Percentiles rank a stretch among this genome's conserved stretches.
Evolutionary conservation across 305 asterid species (phyloP).

Genomic region (Solanum hybrid): DNA sequence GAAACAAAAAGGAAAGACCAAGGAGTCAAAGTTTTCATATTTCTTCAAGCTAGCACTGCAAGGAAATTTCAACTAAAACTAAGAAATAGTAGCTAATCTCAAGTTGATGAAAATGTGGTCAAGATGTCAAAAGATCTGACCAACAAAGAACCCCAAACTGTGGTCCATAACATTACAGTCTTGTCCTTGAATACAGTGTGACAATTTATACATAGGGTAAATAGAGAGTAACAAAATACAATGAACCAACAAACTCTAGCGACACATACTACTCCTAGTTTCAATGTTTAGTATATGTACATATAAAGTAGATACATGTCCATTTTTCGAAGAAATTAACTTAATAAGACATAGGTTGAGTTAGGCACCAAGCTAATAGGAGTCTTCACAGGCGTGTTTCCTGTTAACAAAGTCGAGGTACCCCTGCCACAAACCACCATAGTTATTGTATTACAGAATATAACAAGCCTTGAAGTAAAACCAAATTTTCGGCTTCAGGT

Average conservation of each 20-base stretch:
- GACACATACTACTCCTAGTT: neutral
- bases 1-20: neutral
- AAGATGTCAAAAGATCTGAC: neutral
- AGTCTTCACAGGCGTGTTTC: neutral
- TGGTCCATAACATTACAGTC: neutral
- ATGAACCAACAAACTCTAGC: neutral
- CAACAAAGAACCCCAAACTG: neutral
- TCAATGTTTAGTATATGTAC: neutral
- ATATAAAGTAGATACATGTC: neutral
- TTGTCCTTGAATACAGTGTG: neutral
- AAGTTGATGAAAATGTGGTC: neutral
- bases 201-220: neutral
- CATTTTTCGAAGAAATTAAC: neutral
- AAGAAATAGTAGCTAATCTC: neutral
- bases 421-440: constrained; percentile 21
- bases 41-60: neutral
- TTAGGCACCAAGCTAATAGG: neutral
- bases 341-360: neutral
- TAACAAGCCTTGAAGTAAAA: neutral
- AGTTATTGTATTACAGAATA: neutral
- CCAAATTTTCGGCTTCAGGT: neutral
- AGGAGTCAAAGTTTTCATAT: neutral
- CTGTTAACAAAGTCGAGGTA: constrained; percentile 29
- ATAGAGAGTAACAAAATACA: neutral
- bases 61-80: neutral